Conservation (phyloP, 371 early-diverging fungal genomes). For the Mucor circinelloides region DNA sequence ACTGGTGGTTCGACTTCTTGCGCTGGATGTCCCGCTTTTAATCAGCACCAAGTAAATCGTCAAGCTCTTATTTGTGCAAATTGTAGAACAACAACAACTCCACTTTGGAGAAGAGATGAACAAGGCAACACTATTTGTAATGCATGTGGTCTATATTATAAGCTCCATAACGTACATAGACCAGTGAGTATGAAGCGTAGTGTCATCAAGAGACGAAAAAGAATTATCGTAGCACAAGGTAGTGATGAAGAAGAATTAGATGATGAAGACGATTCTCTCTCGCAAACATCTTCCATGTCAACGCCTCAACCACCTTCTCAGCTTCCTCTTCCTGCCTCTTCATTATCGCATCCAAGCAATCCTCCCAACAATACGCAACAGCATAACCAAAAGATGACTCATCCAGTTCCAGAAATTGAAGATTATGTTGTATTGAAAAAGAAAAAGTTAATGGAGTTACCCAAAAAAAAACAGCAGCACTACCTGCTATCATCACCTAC, state of each 20-base stretch:
- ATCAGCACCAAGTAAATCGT: slow-evolving; percentile 64
- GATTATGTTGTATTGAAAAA: slow-evolving; percentile 23
- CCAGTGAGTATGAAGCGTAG: slow-evolving; percentile 83
- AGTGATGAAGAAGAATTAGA: slow-evolving; percentile 18
- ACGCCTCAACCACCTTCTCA: neutral
- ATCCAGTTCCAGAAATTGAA: slow-evolving; percentile 35
- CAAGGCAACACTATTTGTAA: slow-evolving; percentile 83
- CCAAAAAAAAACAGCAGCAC: neutral
- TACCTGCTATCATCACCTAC: slow-evolving; percentile 1
- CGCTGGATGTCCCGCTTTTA: slow-evolving; percentile 75
- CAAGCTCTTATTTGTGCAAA: slow-evolving; percentile 71
- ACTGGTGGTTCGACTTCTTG: slow-evolving; percentile 71
- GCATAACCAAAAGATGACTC: neutral
- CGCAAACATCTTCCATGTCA: neutral
- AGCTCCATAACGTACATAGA: slow-evolving; percentile 77
- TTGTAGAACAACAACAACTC: slow-evolving; percentile 83
- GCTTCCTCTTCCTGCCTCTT: neutral
- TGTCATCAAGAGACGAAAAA: slow-evolving; percentile 85
- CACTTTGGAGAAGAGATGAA: slow-evolving; percentile 89
- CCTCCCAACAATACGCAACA: neutral
- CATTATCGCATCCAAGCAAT: neutral
- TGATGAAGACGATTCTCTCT: neutral
- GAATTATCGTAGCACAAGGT: slow-evolving; percentile 52
- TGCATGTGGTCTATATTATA: slow-evolving; percentile 88
- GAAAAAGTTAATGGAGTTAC: slow-evolving; percentile 6